Evolutionary conservation across 257 asterid species (phyloP).

Genomic region (Nicotiana attenuata): DNA sequence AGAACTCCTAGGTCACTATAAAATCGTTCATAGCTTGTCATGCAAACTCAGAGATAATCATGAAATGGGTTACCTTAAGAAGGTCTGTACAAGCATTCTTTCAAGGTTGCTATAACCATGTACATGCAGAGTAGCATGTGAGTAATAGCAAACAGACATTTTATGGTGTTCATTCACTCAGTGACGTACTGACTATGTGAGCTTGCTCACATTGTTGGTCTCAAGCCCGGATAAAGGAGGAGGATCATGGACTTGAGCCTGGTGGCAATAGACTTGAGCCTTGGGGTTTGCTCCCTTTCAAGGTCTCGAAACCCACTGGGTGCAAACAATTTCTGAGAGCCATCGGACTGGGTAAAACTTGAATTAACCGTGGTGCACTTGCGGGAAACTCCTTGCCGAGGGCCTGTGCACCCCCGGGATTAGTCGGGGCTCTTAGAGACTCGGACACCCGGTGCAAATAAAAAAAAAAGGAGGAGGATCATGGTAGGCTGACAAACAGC

Average conservation of each 20-base stretch:
- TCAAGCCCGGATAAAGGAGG: neutral
- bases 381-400: no score
- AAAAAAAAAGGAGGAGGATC: neutral
- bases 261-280: no score
- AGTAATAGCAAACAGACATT: neutral
- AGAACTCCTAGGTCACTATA: neutral
- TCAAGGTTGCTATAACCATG: constrained; percentile 1
- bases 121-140: neutral
- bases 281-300: no score
- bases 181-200: neutral
- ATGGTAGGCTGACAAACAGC: neutral
- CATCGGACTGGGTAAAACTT: no score
- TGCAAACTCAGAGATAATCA: neutral
- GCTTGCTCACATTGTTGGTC: neutral
- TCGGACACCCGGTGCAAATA: no score
- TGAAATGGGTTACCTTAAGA: neutral
- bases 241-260: neutral
- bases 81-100: neutral
- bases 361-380: no score
- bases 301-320: no score
- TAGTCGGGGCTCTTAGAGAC: no score
- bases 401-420: no score
- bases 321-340: no score
- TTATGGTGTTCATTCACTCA: neutral
- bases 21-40: neutral